Conservation (phyloP, 176 grass and related monocot genomes). For the Oryza glumipatula region DNA sequence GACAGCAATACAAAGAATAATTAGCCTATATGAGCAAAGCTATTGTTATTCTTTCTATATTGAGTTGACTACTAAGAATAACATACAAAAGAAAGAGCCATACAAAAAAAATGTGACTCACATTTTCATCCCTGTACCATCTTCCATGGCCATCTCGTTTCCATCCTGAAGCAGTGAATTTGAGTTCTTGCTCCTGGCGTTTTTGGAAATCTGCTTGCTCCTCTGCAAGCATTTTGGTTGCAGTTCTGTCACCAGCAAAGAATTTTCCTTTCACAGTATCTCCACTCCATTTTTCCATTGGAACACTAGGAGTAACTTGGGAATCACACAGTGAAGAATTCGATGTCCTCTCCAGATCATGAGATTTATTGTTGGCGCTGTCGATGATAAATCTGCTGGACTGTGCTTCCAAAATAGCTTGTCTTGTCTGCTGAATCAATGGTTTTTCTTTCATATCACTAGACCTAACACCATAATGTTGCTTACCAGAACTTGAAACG, state of each 20-base stretch:
- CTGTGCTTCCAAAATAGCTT: slow-evolving; percentile 66
- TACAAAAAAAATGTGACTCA: slow-evolving; percentile 44
- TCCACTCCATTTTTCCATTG: slow-evolving; percentile 13
- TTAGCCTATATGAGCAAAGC: not conserved
- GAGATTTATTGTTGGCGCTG: slow-evolving; percentile 24
- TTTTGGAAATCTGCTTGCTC: slow-evolving; percentile 40
- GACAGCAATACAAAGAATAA: not conserved
- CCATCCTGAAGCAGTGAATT: slow-evolving; percentile 73
- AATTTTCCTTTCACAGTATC: slow-evolving; percentile 22
- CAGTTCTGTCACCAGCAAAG: slow-evolving; percentile 12
- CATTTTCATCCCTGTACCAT: slow-evolving; percentile 87
- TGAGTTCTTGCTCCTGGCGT: slow-evolving; percentile 61
- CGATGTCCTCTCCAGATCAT: slow-evolving; percentile 27
- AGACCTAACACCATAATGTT: not conserved
- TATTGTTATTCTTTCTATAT: not conserved
- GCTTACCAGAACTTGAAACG: slow-evolving; percentile 36
- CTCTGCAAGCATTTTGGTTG: slow-evolving; percentile 39
- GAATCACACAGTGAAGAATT: slow-evolving; percentile 18
- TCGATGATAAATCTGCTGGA: slow-evolving; percentile 47
- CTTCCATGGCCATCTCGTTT: slow-evolving; percentile 69
- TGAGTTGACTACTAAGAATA: not conserved
- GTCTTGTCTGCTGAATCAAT: slow-evolving; percentile 59
- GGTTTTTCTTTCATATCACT: slow-evolving; percentile 49
- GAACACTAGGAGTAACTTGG: slow-evolving; percentile 6
- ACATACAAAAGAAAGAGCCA: slow-evolving; percentile 4